Percentiles rank a stretch among this genome's conserved stretches.
These are phyloP conservation scores for Cryptococcus neoformans DNA, from an alignment of 1,284 basidiomycete genomes.

Conservation along the genomic window DNA sequence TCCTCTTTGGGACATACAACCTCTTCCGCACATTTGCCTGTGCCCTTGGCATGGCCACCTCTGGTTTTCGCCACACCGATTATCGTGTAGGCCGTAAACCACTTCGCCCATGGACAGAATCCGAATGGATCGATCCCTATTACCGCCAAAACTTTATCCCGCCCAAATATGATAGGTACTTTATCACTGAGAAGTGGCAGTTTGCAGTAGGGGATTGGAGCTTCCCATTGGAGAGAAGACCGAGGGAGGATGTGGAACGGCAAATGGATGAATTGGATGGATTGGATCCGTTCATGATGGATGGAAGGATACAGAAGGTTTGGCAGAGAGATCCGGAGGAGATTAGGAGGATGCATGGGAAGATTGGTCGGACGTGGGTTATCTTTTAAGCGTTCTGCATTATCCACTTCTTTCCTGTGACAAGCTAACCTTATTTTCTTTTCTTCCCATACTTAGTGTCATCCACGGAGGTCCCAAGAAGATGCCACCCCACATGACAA, in stretches of 20 bases:
- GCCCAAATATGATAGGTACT: constrained; percentile 2
- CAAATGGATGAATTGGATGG: constrained; percentile 3
- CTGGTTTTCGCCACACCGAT: constrained; percentile 8
- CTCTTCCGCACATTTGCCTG: constrained; percentile 17
- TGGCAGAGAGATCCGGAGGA: constrained; percentile 7
- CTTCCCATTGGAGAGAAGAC: constrained; percentile 10
- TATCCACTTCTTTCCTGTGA: not conserved
- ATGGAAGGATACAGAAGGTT: constrained; percentile 13
- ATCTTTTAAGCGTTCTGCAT: not conserved
- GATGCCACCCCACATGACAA: constrained; percentile 3
- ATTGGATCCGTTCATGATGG: constrained; percentile 4
- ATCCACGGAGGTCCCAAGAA: constrained; percentile 14
- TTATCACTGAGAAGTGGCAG: constrained; percentile 18
- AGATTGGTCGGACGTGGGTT: constrained; percentile 7
- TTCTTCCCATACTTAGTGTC: not conserved
- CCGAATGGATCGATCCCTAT: constrained; percentile 12
- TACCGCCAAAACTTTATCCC: constrained; percentile 13
- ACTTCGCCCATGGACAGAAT: constrained; percentile 13
- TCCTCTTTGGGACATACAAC: constrained; percentile 30
- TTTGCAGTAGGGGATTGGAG: constrained; percentile 18
- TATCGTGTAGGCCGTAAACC: constrained; percentile 23
- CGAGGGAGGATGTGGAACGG: constrained; percentile 8
- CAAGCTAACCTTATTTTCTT: not conserved
- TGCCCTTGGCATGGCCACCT: constrained; percentile 4
- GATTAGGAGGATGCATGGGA: constrained; percentile 2